These are phyloP conservation scores for Phlebiopsis gigantea DNA, from an alignment of 768 basidiomycete species.

Conservation along the genomic window DNA sequence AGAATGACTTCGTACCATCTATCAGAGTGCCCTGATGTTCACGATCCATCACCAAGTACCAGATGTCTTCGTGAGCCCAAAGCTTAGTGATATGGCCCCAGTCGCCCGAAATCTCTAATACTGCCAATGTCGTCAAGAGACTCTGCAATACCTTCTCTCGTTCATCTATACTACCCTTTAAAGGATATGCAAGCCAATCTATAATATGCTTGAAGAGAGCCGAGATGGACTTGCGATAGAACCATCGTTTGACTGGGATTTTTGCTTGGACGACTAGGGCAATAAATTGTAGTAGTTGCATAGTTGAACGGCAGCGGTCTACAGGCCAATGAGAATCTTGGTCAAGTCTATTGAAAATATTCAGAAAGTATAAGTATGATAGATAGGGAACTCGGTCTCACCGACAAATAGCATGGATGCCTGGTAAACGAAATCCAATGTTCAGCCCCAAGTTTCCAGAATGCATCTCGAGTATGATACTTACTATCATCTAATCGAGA, in stretches of 20 bases:
- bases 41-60: slow-evolving; percentile 29
- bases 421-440: background rate
- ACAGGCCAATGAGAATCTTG: background rate
- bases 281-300: slow-evolving; percentile 27
- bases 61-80: slow-evolving; percentile 31
- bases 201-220: slow-evolving; percentile 21
- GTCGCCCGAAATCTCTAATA: slow-evolving; percentile 9
- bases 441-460: too few species aligned
- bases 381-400: too few species aligned
- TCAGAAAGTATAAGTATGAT: too few species aligned
- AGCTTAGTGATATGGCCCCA: background rate
- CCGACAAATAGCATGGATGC: background rate
- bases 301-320: background rate
- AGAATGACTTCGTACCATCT: background rate
- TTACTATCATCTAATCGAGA: slow-evolving; percentile 15
- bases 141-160: slow-evolving; percentile 28
- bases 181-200: slow-evolving; percentile 11
- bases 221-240: slow-evolving; percentile 18
- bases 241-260: background rate
- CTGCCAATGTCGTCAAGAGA: slow-evolving; percentile 31
- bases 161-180: too few species aligned
- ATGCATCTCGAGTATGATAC: background rate
- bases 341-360: background rate
- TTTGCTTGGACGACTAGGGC: slow-evolving; percentile 29
- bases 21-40: slow-evolving; percentile 28